These are phyloP conservation scores for Hanseniaspora valbyensis DNA, from an alignment of 805 yeast genomes.

Conservation along the genomic window DNA sequence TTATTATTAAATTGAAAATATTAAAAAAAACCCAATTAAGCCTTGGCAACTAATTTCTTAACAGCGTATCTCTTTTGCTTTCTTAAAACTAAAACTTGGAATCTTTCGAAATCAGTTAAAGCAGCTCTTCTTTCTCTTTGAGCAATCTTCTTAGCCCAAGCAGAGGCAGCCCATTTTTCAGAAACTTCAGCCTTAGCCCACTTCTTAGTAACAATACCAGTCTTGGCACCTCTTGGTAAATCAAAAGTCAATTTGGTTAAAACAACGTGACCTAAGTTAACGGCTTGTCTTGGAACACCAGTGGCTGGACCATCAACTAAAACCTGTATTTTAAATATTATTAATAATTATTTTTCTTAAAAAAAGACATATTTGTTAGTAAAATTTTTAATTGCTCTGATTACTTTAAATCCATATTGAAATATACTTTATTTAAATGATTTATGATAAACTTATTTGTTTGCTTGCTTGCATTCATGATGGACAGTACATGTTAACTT, in stretches of 20 bases:
- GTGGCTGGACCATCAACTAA: constrained; percentile 92
- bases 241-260: constrained; percentile 85
- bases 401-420: too few relatives aligned
- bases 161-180: constrained; percentile 81
- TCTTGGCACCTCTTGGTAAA: constrained; percentile 91
- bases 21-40: too few relatives aligned
- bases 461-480: too few relatives aligned
- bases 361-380: constrained; percentile 4
- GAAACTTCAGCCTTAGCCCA: constrained; percentile 85
- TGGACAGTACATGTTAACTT: too few relatives aligned
- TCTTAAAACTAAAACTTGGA: constrained; percentile 95
- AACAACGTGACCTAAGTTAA: constrained; percentile 74
- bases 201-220: constrained; percentile 76
- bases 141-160: constrained; percentile 98
- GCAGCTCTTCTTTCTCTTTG: constrained; percentile 86
- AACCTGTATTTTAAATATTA: constrained; percentile 38
- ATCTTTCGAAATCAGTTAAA: constrained; percentile 96
- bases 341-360: neutral
- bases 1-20: too few relatives aligned
- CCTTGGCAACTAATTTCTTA: constrained; percentile 94
- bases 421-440: too few relatives aligned
- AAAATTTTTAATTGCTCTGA: too few relatives aligned
- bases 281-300: constrained; percentile 84
- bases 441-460: constrained; percentile 2
- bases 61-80: constrained; percentile 94